These are phyloP conservation scores for Ceratocystis cubensis DNA, from an alignment of 2,329 filamentous ascomycete genomes.

Conservation along the genomic window DNA sequence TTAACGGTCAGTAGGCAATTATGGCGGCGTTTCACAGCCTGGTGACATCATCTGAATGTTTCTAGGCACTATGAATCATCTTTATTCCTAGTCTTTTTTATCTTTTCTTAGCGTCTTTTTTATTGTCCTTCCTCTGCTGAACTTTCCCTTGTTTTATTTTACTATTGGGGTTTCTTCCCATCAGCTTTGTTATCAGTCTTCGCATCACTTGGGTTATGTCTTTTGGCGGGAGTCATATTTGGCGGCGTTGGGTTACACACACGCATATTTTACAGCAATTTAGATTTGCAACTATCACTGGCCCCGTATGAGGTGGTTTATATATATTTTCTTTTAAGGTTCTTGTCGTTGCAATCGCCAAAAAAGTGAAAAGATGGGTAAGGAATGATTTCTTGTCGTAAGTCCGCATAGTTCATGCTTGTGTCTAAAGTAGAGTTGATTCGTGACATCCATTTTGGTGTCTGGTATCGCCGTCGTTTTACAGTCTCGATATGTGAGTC, in stretches of 20 bases:
- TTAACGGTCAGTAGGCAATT: not conserved
- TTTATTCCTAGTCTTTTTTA: not conserved
- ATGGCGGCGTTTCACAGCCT: not conserved
- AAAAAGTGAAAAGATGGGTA: no score
- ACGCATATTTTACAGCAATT: not conserved
- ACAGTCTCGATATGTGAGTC: not conserved
- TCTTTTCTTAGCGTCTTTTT: not conserved
- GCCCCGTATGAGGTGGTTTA: not conserved
- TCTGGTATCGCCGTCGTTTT: conserved; percentile 12
- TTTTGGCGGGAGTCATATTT: not conserved
- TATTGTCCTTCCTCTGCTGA: not conserved
- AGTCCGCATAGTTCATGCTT: not conserved
- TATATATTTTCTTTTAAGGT: not conserved
- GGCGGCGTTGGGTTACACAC: conserved; percentile 12
- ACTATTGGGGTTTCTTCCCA: no score
- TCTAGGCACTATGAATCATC: not conserved
- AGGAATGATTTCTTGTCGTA: not conserved
- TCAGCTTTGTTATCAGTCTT: not conserved
- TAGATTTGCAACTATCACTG: not conserved
- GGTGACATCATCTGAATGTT: not conserved
- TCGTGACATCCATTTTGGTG: not conserved
- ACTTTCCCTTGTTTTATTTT: conserved; percentile 12
- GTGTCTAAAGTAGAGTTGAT: not conserved
- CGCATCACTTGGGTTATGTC: not conserved
- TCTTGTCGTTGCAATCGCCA: not conserved